phyloP scores from a whole-genome alignment of 345 rosid genomes.

The Nephelium lappaceum region DNA sequence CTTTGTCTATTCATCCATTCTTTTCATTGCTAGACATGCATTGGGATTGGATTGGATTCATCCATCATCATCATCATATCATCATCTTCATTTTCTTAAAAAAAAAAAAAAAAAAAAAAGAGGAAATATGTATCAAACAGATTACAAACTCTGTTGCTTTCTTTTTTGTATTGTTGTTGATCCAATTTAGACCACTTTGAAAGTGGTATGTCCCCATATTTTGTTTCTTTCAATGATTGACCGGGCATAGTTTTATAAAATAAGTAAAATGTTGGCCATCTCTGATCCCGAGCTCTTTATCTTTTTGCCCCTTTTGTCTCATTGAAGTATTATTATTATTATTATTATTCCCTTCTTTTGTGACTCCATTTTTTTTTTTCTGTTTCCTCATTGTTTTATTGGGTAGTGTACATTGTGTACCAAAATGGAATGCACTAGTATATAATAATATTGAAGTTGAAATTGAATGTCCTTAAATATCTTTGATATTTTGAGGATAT shows the following conservation, averaged over 20 bases:
- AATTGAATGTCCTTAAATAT: too few species aligned
- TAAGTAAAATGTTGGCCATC: slow-evolving; percentile 8
- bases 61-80: slow-evolving; percentile 34
- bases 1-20: slow-evolving; percentile 41
- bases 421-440: too few species aligned
- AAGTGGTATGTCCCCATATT: slow-evolving; percentile 26
- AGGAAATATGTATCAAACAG: too few species aligned
- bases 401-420: too few species aligned
- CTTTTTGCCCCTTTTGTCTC: slow-evolving; percentile 37
- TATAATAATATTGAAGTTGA: too few species aligned
- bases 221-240: slow-evolving; percentile 36
- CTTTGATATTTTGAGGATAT: too few species aligned
- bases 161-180: slow-evolving; percentile 17
- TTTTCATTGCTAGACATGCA: slow-evolving; percentile 52
- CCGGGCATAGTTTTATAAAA: slow-evolving; percentile 4
- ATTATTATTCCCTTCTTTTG: not conserved
- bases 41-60: slow-evolving; percentile 35
- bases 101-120: too few species aligned
- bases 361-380: not conserved
- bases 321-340: not conserved
- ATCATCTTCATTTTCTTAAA: too few species aligned
- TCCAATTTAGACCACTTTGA: slow-evolving; percentile 28
- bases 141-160: not conserved
- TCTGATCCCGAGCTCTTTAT: slow-evolving; percentile 55
- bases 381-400: too few species aligned